Conservation (phyloP, 306 rosid genomes). For the Mimosa pudica region DNA sequence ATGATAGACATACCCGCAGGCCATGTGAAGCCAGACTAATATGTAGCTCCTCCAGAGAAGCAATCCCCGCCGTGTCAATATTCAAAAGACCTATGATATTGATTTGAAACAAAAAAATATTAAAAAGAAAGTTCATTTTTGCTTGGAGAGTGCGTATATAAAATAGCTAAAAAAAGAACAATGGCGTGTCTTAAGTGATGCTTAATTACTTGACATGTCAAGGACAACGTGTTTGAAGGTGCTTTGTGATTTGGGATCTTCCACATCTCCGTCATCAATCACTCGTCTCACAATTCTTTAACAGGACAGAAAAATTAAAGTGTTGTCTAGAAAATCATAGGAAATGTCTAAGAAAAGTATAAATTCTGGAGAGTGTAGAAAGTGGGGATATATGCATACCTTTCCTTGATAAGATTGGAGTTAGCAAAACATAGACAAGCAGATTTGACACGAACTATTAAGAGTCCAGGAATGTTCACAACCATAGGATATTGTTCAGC, state of each 20-base stretch:
- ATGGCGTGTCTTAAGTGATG: neutral
- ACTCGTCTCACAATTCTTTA: constrained; percentile 57
- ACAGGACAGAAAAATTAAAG: neutral
- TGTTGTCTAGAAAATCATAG: neutral
- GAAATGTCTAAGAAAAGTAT: neutral
- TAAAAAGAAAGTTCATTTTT: neutral
- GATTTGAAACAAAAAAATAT: neutral
- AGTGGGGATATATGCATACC: constrained; percentile 30
- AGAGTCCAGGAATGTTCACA: constrained; percentile 52
- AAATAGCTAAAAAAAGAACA: neutral
- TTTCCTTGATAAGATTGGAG: constrained; percentile 60
- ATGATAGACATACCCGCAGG: constrained; percentile 42
- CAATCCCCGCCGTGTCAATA: constrained; percentile 73
- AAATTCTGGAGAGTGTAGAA: neutral
- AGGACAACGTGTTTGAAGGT: constrained; percentile 46
- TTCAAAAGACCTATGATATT: constrained; percentile 50
- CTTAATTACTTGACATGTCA: constrained; percentile 57
- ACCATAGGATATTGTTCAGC: constrained; percentile 77
- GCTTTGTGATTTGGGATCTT: constrained; percentile 32
- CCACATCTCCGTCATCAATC: constrained; percentile 31
- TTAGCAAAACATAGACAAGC: constrained; percentile 76
- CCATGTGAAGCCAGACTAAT: constrained; percentile 47
- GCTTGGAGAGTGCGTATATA: neutral
- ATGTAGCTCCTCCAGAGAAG: constrained; percentile 57
- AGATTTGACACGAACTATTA: constrained; percentile 62